phyloP scores from a whole-genome alignment of 2,329 filamentous ascomycete species.

The Fusarium sp. region DNA sequence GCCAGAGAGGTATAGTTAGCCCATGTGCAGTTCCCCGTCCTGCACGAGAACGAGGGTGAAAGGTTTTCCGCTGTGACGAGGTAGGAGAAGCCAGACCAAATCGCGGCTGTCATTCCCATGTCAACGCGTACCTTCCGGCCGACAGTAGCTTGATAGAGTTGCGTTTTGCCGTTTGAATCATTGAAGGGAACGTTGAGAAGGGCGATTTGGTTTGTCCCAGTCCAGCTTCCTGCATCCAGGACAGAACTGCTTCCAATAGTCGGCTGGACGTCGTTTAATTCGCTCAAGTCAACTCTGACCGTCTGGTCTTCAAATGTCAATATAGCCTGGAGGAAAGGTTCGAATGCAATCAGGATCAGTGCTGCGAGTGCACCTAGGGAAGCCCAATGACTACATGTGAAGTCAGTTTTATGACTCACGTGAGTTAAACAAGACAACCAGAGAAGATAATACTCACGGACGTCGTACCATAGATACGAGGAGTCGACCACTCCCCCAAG shows the following conservation, averaged over 20 bases:
- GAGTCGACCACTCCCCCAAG: conserved; percentile 22
- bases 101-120: conserved; percentile 13
- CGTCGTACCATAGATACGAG: conserved; percentile 4
- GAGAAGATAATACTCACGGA: conserved; percentile 10
- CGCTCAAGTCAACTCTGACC: neutral
- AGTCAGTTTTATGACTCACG: neutral
- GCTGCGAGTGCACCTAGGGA: conserved; percentile 4
- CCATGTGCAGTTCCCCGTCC: conserved; percentile 28
- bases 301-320: neutral
- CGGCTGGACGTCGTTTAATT: neutral
- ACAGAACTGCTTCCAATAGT: neutral
- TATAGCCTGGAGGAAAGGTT: conserved; percentile 18
- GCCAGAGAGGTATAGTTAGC: conserved; percentile 5
- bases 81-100: conserved; percentile 18
- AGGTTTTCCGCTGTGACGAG: neutral
- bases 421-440: neutral
- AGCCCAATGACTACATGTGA: conserved; percentile 12
- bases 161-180: neutral
- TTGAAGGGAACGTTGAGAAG: neutral
- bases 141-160: neutral
- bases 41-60: conserved; percentile 11
- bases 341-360: conserved; percentile 10
- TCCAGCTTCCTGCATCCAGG: neutral
- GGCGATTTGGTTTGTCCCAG: neutral
- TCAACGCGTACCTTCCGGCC: neutral